Evolutionary conservation across 2,329 filamentous ascomycete genomes (phyloP).

Genomic region (Orbilia ellipsospora): DNA sequence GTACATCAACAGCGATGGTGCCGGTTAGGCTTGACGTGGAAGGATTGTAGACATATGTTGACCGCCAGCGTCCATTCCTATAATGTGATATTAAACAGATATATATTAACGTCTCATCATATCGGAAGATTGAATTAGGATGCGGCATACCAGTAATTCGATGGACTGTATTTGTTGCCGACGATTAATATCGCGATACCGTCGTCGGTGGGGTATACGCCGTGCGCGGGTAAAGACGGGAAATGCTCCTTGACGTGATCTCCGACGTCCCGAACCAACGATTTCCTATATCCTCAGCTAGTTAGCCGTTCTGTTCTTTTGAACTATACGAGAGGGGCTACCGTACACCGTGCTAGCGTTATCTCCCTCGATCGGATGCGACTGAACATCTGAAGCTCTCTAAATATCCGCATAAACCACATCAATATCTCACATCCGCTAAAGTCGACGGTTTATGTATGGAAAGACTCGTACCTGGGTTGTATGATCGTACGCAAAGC

Average conservation of each 20-base stretch:
- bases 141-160: slow-evolving; percentile 84
- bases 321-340: neutral
- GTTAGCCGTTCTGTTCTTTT: neutral
- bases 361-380: slow-evolving; percentile 78
- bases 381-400: slow-evolving; percentile 85
- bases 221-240: slow-evolving; percentile 76
- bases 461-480: slow-evolving; percentile 70
- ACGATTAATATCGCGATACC: slow-evolving; percentile 83
- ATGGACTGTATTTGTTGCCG: slow-evolving; percentile 95
- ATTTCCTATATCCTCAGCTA: slow-evolving; percentile 68
- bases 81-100: neutral
- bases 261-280: slow-evolving; percentile 79
- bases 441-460: neutral
- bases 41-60: slow-evolving; percentile 81
- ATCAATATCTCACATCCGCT: neutral
- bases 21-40: slow-evolving; percentile 77
- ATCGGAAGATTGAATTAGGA: neutral
- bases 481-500: slow-evolving; percentile 86
- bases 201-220: slow-evolving; percentile 82
- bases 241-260: slow-evolving; percentile 89
- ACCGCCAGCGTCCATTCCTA: slow-evolving; percentile 97
- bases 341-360: slow-evolving; percentile 81
- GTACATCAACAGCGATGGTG: slow-evolving; percentile 89
- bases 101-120: neutral
- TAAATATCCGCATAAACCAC: slow-evolving; percentile 61